Evolutionary conservation across 2,329 filamentous ascomycete species (phyloP).

Genomic region (Fusarium goolgardi): DNA sequence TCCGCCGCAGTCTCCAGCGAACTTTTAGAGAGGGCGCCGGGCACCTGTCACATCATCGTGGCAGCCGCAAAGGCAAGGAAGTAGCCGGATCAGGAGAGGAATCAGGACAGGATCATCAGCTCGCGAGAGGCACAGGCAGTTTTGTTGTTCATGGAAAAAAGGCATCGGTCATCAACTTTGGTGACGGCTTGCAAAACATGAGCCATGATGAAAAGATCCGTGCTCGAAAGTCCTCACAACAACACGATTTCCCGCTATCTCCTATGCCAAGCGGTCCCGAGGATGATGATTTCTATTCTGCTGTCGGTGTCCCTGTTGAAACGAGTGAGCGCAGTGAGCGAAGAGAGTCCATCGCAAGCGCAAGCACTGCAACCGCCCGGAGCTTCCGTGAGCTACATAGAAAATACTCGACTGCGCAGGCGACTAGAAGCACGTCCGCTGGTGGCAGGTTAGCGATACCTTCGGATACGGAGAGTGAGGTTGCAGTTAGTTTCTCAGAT

Average conservation of each 20-base stretch:
- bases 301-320: conserved; percentile 59
- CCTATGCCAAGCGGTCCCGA: conserved; percentile 51
- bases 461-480: conserved; percentile 70
- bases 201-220: conserved; percentile 78
- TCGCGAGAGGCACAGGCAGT: conserved; percentile 83
- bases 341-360: conserved; percentile 71
- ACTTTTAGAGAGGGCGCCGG: conserved; percentile 85
- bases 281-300: conserved; percentile 65
- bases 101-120: conserved; percentile 68
- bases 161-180: conserved; percentile 96
- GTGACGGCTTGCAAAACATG: conserved; percentile 86
- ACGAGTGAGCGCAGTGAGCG: conserved; percentile 65
- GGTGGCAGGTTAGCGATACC: conserved; percentile 60
- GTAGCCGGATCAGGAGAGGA: conserved; percentile 52
- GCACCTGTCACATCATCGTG: conserved; percentile 74
- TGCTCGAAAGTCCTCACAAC: conserved; percentile 66
- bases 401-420: conserved; percentile 67
- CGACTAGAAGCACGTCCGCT: conserved; percentile 56
- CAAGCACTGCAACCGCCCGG: conserved; percentile 73
- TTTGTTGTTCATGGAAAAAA: conserved; percentile 99
- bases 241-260: conserved; percentile 54
- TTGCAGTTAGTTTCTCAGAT: conserved; percentile 69
- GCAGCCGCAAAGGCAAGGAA: conserved; percentile 82
- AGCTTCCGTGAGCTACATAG: conserved; percentile 73
- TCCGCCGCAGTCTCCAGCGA: conserved; percentile 87